Evolutionary conservation across 1,139 yeast genomes (phyloP).

Genomic region (Blastobotrys buckinghamii): DNA sequence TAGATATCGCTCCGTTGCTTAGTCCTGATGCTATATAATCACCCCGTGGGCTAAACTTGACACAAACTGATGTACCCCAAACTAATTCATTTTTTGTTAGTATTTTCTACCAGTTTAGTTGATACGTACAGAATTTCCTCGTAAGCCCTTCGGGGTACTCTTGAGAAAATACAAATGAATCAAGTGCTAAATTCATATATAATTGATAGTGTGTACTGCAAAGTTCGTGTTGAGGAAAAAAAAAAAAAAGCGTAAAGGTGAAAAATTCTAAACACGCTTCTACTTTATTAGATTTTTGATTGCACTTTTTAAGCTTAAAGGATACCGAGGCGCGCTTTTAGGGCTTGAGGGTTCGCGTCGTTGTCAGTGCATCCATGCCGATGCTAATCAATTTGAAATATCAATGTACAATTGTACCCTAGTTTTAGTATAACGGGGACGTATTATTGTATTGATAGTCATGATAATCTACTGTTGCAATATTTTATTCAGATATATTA

Average conservation of each 20-base stretch:
- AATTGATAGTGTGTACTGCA: background rate
- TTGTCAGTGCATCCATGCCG: too few species aligned
- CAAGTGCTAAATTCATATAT: slow-evolving; percentile 90
- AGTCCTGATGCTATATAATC: slow-evolving; percentile 88
- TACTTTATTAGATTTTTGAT: too few species aligned
- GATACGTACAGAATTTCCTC: slow-evolving; percentile 7
- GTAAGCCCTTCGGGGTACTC: slow-evolving; percentile 85
- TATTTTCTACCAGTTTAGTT: background rate
- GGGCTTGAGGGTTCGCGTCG: too few species aligned
- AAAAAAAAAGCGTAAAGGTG: background rate
- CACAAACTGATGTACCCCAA: slow-evolving; percentile 64
- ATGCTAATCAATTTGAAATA: too few species aligned
- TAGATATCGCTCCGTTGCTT: slow-evolving; percentile 68
- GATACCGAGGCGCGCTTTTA: too few species aligned
- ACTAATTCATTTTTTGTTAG: slow-evolving; percentile 1
- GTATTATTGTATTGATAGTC: too few species aligned
- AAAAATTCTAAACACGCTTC: background rate
- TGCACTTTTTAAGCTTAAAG: too few species aligned
- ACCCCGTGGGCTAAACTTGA: slow-evolving; percentile 70
- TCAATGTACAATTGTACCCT: too few species aligned
- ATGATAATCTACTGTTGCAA: too few species aligned
- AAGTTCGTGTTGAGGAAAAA: background rate
- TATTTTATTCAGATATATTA: too few species aligned
- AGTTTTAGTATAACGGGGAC: too few species aligned
- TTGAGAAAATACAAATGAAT: slow-evolving; percentile 87